A percentile compares a stretch with the other conserved stretches of the same genome.
Evolutionary conservation across 2,329 filamentous ascomycete genomes (phyloP).

Genomic region (Fusarium sp.): DNA sequence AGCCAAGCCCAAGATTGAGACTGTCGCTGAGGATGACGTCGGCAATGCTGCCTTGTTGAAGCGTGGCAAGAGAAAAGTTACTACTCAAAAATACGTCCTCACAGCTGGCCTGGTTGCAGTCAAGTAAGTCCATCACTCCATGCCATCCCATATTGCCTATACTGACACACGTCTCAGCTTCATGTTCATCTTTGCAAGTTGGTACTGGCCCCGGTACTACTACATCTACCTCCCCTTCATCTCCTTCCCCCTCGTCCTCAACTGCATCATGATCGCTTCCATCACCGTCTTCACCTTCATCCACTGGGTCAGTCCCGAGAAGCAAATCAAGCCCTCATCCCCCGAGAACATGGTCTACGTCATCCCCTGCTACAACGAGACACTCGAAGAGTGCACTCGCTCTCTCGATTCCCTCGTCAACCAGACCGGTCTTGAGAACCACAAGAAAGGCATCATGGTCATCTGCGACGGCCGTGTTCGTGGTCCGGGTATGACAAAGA

Average conservation of each 20-base stretch:
- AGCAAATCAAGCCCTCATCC: not conserved
- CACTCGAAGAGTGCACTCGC: not conserved
- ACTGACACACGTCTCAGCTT: not conserved
- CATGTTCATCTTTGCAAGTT: not conserved
- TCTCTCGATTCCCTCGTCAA: not conserved
- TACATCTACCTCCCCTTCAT: not conserved
- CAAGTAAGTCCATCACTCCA: not conserved
- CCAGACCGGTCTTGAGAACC: not conserved
- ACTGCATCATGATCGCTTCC: not conserved
- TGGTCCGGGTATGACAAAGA: not conserved
- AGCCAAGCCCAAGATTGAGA: not conserved
- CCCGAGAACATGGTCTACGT: not conserved
- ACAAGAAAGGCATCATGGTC: not conserved
- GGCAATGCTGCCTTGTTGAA: not conserved
- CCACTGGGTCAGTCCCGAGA: not conserved
- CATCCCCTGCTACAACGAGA: not conserved
- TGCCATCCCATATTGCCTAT: rapidly evolving
- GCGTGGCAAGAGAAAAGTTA: not conserved
- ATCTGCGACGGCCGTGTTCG: not conserved
- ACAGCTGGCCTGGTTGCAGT: not conserved
- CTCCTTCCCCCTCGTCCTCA: not conserved
- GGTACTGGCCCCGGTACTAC: not conserved
- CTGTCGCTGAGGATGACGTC: not conserved
- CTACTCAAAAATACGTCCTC: not conserved
- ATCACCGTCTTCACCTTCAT: not conserved